phyloP scores from a whole-genome alignment of 768 basidiomycete species.

The Hygrophorus russula region DNA sequence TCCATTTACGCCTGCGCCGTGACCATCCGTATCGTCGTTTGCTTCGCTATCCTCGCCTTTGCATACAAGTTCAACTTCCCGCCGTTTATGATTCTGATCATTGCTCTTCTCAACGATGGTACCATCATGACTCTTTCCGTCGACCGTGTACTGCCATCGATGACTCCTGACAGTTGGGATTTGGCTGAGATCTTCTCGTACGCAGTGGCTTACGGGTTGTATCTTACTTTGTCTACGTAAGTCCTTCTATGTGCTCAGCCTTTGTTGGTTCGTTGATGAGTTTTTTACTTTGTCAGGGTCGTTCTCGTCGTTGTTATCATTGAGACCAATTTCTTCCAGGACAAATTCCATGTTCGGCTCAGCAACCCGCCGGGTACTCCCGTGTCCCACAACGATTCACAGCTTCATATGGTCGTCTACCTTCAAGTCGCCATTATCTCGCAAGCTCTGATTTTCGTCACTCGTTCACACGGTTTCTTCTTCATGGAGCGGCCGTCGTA shows the following conservation, averaged over 20 bases:
- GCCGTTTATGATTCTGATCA: slow-evolving; percentile 98
- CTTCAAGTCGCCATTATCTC: slow-evolving; percentile 98
- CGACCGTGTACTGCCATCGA: slow-evolving; percentile 90
- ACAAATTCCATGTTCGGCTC: slow-evolving; percentile 69
- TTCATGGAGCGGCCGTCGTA: slow-evolving; percentile 92
- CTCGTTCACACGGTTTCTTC: slow-evolving; percentile 91
- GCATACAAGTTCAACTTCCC: slow-evolving; percentile 98
- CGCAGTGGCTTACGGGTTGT: slow-evolving; percentile 92
- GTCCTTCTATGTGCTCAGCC: slow-evolving; percentile 16
- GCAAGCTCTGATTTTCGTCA: slow-evolving; percentile 94
- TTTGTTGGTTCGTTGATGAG: slow-evolving; percentile 7
- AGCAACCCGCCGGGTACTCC: slow-evolving; percentile 10
- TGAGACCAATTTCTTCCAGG: slow-evolving; percentile 82
- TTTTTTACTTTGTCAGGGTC: slow-evolving; percentile 31
- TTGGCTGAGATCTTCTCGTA: slow-evolving; percentile 92
- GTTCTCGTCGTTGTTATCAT: slow-evolving; percentile 76
- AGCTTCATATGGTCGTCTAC: slow-evolving; percentile 85
- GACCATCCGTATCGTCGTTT: slow-evolving; percentile 98
- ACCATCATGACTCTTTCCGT: slow-evolving; percentile 98
- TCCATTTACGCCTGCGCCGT: slow-evolving; percentile 94
- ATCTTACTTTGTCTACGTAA: slow-evolving; percentile 85
- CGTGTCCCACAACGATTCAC: slow-evolving; percentile 41
- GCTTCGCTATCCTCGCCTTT: slow-evolving; percentile 92
- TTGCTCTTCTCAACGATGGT: slow-evolving; percentile 94
- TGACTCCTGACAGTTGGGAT: slow-evolving; percentile 93